Base-by-base conservation (phyloP, 306 rosid genomes). In the Prosopis cineraria region DNA sequence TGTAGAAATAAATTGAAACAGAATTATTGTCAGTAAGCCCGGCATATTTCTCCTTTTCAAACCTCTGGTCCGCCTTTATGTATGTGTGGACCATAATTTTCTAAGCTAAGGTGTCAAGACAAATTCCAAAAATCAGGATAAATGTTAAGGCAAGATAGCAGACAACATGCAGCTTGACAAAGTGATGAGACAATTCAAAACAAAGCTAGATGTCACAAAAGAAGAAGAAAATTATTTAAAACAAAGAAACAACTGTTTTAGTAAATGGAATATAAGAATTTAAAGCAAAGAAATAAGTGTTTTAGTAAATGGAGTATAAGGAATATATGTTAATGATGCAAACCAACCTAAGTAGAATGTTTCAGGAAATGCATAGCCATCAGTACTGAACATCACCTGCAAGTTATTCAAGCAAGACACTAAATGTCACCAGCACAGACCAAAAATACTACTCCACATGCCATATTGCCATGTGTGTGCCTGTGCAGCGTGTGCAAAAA, bases 321-420 rank as follows among this genome's bases (percentile, higher is more conserved):
- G 69, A 56, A 11, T 16, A 56, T 58, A 39, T 47, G 30, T 25
- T 31, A 64, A 60, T 45, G 33, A 64, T 37, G 71, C 78, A 16
- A 72, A 78, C 93, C 66, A 39, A 94, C 98, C 98, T 87, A 94
- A 87, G 86, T 88, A 94, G 82, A 82, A 94, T 68, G 90, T 84
- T 85, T 94, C 98, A 67, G 98, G 97, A 83, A 88, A 92, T 9
- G 94, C 90, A 64, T 74, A 84, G 72, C 88, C 97, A 75, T 94
- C 97, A 25, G 91, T 86, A 85, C 98, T 92, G 90, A 94, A 92
- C 97, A 94, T 92, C 84, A 94, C 97, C 98, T 94, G 95, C 84
- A 86, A 82, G 59, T 62, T 78, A 34, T 72, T 74, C 74, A 67
- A 37, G 50, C 53, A 74, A 66, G 33, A 29, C 81, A 66, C 10